Base-by-base conservation (phyloP, 768 basidiomycete species). In the Podaxis sp. region DNA sequence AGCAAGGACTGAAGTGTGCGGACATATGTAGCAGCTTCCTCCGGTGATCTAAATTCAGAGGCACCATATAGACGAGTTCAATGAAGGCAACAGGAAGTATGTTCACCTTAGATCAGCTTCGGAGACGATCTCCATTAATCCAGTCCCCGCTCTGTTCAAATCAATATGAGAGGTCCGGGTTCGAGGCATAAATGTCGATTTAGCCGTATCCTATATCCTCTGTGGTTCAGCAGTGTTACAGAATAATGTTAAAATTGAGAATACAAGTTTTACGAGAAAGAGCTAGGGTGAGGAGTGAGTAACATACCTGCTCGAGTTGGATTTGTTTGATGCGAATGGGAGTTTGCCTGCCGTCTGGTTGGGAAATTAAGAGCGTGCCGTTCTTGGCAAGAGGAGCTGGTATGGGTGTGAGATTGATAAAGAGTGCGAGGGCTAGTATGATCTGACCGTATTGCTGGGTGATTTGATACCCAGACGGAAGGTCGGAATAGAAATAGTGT, bases 401-500 rank as follows among this genome's bases (percentile, higher is more conserved):
- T 6, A 11, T 25, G 24, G 33, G 57, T 41, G 47, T 38, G 63
- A 24, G 52, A n/a, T n/a, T n/a, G 29, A 19, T 46, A 54, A 15
- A 54, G 22, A 25, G 7, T 12, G 41, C 61, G 63, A 41, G 17
- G 36, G 51, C 19, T 56, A 9, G 53, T 56, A 27, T 59, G 70
- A 68, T 66, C 64, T 52, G 46, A 93, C 93, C 85, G 74, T 98
- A 97, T 65, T 93, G 91, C 71, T 98, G 96, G 0, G 96, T 99
- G 65, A 99, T 96, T 75, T 99, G 97, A 74, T 95, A 98, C 0
- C 96, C 96, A 3, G 90, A 82, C 0, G 97, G 95, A 38, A 97
- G 82, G 73, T 98, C 97, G 4, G 93, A 84, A 70, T 99, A 98
- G 74, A 98, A 98, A 72, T 99, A 99, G 72, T 98, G 97, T 72